phyloP scores from a whole-genome alignment of 1,139 yeast species.

The Sugiyamaella novakii region DNA sequence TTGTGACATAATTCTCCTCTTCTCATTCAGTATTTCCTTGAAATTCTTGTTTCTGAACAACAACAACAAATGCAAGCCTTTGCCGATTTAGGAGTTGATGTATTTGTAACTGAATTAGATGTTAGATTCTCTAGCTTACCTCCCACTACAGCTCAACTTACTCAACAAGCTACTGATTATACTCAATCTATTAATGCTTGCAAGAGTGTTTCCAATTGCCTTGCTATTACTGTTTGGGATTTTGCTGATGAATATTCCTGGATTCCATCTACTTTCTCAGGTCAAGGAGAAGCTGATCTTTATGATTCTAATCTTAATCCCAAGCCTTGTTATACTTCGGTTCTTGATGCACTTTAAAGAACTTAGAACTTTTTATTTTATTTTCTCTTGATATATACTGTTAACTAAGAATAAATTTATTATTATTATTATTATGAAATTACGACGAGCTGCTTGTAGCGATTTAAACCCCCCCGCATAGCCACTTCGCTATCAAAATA shows the following conservation, averaged over 20 bases:
- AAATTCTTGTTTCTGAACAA: no score
- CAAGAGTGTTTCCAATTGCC: conserved; percentile 10
- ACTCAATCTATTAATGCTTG: conserved; percentile 15
- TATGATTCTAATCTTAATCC: conserved; percentile 2
- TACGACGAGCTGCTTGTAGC: no score
- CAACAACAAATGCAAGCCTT: conserved; percentile 15
- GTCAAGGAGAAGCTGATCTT: conserved; percentile 14
- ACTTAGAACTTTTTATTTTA: no score
- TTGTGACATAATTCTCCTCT: no score
- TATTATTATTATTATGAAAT: no score
- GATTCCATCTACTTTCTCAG: conserved; percentile 20
- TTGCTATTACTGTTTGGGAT: conserved; percentile 22
- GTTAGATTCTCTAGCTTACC: conserved; percentile 13
- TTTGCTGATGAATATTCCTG: conserved; percentile 16
- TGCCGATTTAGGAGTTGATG: conserved; percentile 13
- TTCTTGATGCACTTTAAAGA: conserved; percentile 3
- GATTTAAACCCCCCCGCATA: no score
- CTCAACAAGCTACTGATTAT: conserved; percentile 16
- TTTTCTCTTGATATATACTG: no score
- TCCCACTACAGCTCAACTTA: conserved; percentile 6
- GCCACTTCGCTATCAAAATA: no score
- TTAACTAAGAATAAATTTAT: no score
- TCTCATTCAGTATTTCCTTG: no score
- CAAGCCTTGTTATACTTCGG: conserved; percentile 4
- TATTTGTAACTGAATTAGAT: conserved; percentile 15